phyloP scores from a whole-genome alignment of 2,329 filamentous ascomycete species.

The Talaromyces atroroseus region DNA sequence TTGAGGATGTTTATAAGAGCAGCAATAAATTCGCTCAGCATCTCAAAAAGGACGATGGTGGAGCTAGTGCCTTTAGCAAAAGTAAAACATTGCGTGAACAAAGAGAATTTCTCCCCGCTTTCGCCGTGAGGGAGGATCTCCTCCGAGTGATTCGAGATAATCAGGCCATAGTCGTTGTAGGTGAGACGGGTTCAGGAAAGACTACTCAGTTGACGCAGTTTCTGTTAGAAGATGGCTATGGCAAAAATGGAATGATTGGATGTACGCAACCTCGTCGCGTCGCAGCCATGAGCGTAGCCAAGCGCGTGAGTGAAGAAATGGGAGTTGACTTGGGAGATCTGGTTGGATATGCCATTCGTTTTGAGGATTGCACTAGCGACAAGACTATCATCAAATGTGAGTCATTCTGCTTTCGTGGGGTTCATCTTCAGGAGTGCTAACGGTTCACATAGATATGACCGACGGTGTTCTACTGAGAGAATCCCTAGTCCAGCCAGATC shows the following conservation, averaged over 20 bases:
- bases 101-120: conserved; percentile 86
- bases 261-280: conserved; percentile 96
- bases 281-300: conserved; percentile 97
- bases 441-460: conserved; percentile 65
- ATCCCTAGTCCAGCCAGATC: conserved; percentile 82
- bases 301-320: conserved; percentile 98
- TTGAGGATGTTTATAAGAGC: conserved; percentile 62
- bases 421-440: conserved; percentile 11
- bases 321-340: conserved; percentile 79
- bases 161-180: conserved; percentile 93
- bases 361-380: conserved; percentile 95
- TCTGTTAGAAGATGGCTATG: conserved; percentile 90
- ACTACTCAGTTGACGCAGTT: conserved; percentile 97
- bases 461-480: conserved; percentile 92
- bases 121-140: conserved; percentile 90
- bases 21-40: conserved; percentile 82
- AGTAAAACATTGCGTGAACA: conserved; percentile 88
- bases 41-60: conserved; percentile 76
- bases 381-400: conserved; percentile 87
- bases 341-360: conserved; percentile 95
- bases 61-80: conserved; percentile 83
- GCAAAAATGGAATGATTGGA: conserved; percentile 79
- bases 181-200: conserved; percentile 95
- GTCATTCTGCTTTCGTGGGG: conserved; percentile 16
- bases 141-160: conserved; percentile 91